These are phyloP conservation scores for Neofusicoccum umdonicola DNA, from an alignment of 2,329 filamentous ascomycete species.

Conservation along the genomic window DNA sequence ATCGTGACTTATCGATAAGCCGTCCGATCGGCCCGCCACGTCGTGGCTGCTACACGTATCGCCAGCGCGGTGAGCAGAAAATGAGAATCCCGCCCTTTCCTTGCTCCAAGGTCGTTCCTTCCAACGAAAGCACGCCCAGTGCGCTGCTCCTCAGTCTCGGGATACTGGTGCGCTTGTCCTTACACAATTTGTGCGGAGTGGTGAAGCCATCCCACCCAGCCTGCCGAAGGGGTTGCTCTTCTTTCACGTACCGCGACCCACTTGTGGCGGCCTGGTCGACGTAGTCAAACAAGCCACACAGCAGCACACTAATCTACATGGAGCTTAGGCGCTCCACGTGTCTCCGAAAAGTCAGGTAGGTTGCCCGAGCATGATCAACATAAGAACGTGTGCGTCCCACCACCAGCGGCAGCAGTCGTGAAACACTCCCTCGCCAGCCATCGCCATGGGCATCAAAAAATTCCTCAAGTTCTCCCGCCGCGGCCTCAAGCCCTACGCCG, in stretches of 20 bases:
- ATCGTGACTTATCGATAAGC: too few relatives aligned
- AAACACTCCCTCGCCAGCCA: background rate
- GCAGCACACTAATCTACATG: background rate
- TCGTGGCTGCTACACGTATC: too few relatives aligned
- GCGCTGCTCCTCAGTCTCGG: background rate
- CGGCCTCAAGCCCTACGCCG: conserved; percentile 19
- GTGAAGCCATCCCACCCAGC: background rate
- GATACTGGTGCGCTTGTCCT: background rate
- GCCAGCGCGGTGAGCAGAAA: too few relatives aligned
- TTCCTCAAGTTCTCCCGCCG: background rate
- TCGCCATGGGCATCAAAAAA: background rate
- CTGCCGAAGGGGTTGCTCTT: background rate
- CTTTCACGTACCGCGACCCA: background rate
- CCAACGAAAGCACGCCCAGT: background rate
- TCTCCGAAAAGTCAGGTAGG: background rate
- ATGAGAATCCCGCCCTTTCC: too few relatives aligned
- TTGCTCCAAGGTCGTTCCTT: background rate
- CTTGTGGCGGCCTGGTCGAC: background rate
- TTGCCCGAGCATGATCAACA: conserved; percentile 1
- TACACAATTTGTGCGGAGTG: background rate
- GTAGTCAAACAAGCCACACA: conserved; percentile 4
- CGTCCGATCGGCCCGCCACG: too few relatives aligned
- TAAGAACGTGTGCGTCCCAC: background rate
- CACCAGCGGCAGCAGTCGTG: background rate
- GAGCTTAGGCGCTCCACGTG: background rate